Evolutionary conservation across 192 early-diverging fungal species (phyloP), one percentile per base, ranked within the genome.

Genomic region (Martensiomyces pterosporus): DNA sequence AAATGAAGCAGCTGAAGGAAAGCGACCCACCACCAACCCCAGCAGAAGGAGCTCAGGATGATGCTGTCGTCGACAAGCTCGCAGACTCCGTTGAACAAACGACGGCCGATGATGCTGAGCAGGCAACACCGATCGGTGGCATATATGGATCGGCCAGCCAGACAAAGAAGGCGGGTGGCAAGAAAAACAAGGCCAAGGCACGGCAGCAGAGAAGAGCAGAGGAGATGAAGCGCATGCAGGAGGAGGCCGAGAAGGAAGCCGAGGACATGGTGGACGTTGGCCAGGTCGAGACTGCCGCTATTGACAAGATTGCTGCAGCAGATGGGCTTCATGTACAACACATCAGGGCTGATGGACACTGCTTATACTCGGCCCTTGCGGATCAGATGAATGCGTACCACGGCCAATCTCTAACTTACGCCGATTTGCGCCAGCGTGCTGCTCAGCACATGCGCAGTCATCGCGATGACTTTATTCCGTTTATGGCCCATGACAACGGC

Each of bases 301-400:
- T 96, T 23, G 70, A 67, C 24, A 72, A 76, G 17, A 48, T 89
- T 10, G 51, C 85, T 10, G 55, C 52, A 9, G 52, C 51, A 8
- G 79, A 86, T 64, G 73, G 63, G n/a, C 66, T 93, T 27, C 22
- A 41, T 9, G 67, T 96, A 9, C 75, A 83, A 33, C 76, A 84
- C 77, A 84, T 97, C 29, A 67, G 64, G 13, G 80, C 92, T 3
- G 92, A 98, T 63, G 94, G 94, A 2, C 94, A 98, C 64, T 98
- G 94, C 58, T 64, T 97, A 32, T 97, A 92, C 70, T 90, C 90
- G 61, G 88, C 94, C 2, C 57, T 97, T 61, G 81, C 86, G 0
- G 85, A 93, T 77, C 94, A 97, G 57, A 44, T 93, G 2, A 51
- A 36, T 24, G 60, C 73, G 23, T 75, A 75, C 55, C 74, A 84